Conservation (phyloP, 441 rosid genomes). For the Isatis lusitanica region DNA sequence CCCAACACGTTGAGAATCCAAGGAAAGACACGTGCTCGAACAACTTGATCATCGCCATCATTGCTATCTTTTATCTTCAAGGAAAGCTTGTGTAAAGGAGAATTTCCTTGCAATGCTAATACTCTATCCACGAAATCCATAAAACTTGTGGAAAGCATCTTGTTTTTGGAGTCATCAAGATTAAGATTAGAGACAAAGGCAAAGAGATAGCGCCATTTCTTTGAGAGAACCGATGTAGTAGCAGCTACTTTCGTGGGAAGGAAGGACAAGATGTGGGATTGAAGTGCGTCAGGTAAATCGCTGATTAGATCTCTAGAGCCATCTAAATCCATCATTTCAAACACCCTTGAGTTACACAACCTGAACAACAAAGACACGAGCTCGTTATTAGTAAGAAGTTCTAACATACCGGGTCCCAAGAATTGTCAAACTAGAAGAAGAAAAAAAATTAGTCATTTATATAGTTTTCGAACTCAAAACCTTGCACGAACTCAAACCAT, state of each 20-base stretch:
- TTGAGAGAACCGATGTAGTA: constrained; percentile 1
- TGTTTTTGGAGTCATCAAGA: neutral
- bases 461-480: too few relatives aligned
- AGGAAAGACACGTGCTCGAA: neutral
- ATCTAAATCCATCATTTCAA: too few relatives aligned
- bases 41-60: neutral
- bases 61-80: neutral
- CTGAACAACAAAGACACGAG: too few relatives aligned
- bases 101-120: neutral
- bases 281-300: neutral
- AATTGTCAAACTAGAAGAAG: too few relatives aligned
- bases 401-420: too few relatives aligned
- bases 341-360: too few relatives aligned
- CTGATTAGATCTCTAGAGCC: neutral
- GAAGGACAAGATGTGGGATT: constrained; percentile 13
- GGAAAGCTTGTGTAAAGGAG: neutral
- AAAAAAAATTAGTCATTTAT: too few relatives aligned
- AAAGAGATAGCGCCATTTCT: neutral
- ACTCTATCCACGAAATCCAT: constrained; percentile 9
- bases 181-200: neutral
- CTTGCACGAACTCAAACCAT: too few relatives aligned
- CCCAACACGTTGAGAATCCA: constrained; percentile 4
- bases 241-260: constrained; percentile 17
- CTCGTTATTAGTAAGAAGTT: too few relatives aligned
- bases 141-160: neutral